These are phyloP conservation scores for Discostella stelligeroides DNA, from an alignment of 108 stramenopile species.

Conservation along the genomic window DNA sequence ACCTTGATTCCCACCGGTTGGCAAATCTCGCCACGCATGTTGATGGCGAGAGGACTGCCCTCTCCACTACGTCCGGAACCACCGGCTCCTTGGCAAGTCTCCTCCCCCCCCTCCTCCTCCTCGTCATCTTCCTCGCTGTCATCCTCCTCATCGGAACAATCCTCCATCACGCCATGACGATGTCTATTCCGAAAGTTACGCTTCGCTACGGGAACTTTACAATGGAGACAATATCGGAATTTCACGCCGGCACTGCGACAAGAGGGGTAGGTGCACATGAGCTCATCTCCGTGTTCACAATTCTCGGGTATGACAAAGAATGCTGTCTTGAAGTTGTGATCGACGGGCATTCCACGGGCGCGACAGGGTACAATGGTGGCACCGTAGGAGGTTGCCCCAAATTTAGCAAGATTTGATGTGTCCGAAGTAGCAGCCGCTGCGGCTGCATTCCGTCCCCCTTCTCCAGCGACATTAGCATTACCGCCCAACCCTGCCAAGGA, in stretches of 20 bases:
- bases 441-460: no score
- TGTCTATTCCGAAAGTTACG: constrained; percentile 78
- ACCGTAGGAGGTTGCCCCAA: constrained; percentile 11
- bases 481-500: neutral
- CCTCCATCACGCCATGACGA: constrained; percentile 59
- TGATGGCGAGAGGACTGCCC: no score
- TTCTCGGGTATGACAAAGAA: constrained; percentile 87
- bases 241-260: constrained; percentile 83
- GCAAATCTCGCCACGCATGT: neutral
- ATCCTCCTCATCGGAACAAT: constrained; percentile 12
- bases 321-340: constrained; percentile 73
- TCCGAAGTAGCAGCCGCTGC: neutral
- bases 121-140: constrained; percentile 24
- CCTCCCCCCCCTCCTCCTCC: constrained; percentile 10
- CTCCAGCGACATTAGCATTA: neutral
- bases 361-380: constrained; percentile 52
- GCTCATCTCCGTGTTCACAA: constrained; percentile 83
- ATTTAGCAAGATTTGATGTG: neutral
- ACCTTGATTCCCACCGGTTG: neutral
- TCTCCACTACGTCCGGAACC: no score
- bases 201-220: constrained; percentile 81
- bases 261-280: constrained; percentile 80
- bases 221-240: constrained; percentile 76
- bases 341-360: constrained; percentile 55
- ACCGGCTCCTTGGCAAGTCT: neutral